Conservation (phyloP, 2,329 filamentous ascomycete species). For the Trichophyton equinum region DNA sequence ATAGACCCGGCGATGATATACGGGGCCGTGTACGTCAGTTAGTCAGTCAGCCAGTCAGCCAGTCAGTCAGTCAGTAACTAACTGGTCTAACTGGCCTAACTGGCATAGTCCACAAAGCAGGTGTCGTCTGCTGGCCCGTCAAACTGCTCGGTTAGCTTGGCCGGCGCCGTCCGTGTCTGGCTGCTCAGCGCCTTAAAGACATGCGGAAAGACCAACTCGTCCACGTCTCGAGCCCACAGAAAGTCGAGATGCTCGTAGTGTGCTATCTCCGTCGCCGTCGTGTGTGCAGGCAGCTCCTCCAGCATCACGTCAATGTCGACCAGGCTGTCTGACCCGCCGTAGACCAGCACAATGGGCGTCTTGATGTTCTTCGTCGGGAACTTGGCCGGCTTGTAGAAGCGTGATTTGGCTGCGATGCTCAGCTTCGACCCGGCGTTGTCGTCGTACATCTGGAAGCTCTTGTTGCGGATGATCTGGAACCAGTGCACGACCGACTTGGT, state of each 20-base stretch:
- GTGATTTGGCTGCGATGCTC: slow-evolving; percentile 50
- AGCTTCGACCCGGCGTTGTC: slow-evolving; percentile 69
- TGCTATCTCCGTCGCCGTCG: slow-evolving; percentile 70
- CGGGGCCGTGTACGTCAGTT: too few relatives aligned
- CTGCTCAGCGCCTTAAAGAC: slow-evolving; percentile 79
- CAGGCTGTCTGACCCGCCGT: slow-evolving; percentile 84
- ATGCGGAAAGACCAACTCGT: slow-evolving; percentile 74
- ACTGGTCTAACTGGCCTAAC: too few relatives aligned
- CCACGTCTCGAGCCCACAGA: slow-evolving; percentile 79
- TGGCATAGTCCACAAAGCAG: background rate
- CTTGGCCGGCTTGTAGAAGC: slow-evolving; percentile 91
- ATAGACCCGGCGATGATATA: background rate
- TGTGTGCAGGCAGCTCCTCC: slow-evolving; percentile 71
- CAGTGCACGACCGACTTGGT: slow-evolving; percentile 97
- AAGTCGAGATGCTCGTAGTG: slow-evolving; percentile 98
- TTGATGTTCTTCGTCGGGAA: slow-evolving; percentile 96
- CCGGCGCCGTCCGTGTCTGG: slow-evolving; percentile 31
- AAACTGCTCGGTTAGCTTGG: slow-evolving; percentile 1
- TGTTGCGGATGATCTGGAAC: slow-evolving; percentile 98
- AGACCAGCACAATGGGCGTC: slow-evolving; percentile 84
- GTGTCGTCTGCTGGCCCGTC: background rate
- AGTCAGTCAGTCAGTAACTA: too few relatives aligned
- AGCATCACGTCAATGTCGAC: slow-evolving; percentile 92
- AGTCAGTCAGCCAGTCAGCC: too few relatives aligned
- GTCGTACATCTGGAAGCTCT: slow-evolving; percentile 96